phyloP scores from a whole-genome alignment of 768 basidiomycete genomes.

The Pleurotus ostreatus region DNA sequence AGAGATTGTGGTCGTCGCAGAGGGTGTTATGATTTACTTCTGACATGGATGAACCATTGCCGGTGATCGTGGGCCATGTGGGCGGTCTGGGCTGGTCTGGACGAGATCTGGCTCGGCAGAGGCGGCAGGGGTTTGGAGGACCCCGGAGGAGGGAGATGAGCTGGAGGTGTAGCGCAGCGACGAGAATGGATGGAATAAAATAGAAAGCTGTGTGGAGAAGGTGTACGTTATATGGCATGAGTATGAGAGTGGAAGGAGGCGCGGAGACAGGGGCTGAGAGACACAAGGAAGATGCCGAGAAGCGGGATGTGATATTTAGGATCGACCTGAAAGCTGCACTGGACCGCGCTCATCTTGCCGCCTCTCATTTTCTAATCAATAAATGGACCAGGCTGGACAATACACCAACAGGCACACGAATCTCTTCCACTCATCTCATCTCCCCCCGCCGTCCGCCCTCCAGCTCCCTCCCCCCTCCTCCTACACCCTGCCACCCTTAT shows the following conservation, averaged over 20 bases:
- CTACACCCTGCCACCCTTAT: conserved; percentile 15
- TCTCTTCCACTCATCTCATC: conserved; percentile 16
- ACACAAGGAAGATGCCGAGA: background rate
- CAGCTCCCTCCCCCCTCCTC: conserved; percentile 11
- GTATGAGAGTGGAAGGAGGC: background rate
- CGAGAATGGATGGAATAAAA: too few species aligned
- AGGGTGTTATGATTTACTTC: background rate
- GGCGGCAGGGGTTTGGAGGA: too few species aligned
- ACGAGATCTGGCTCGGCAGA: background rate
- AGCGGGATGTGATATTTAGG: background rate
- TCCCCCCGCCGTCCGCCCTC: conserved; percentile 19
- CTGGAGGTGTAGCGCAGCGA: too few species aligned
- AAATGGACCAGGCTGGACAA: conserved; percentile 11
- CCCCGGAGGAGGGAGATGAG: too few species aligned
- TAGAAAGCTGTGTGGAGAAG: too few species aligned
- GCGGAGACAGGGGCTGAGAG: background rate
- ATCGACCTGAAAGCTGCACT: background rate
- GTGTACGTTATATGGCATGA: too few species aligned
- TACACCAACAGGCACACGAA: conserved; percentile 10
- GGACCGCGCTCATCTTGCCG: conserved; percentile 4
- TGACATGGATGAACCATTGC: background rate
- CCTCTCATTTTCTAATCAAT: background rate
- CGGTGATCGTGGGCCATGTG: background rate
- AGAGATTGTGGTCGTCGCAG: too few species aligned
- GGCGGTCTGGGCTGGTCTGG: too few species aligned